Evolutionary conservation across 345 rosid genomes (phyloP).

Genomic region (Isatis tinctoria): DNA sequence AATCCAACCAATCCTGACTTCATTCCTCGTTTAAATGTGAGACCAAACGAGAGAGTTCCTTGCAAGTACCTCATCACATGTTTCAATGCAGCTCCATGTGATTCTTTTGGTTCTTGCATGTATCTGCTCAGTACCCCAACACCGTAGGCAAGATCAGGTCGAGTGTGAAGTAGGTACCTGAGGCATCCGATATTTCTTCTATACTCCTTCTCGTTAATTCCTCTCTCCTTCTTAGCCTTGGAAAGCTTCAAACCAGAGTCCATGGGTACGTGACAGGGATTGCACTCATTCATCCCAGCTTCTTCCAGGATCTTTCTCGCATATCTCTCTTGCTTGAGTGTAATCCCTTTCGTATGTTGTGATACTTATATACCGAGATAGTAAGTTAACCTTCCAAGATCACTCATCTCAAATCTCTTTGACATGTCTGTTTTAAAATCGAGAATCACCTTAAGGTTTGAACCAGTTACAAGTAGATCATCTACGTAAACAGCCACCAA

Average conservation of each 20-base stretch:
- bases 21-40: fast-evolving
- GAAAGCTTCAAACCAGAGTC: background rate
- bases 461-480: background rate
- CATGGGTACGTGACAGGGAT: background rate
- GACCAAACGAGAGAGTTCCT: background rate
- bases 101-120: background rate
- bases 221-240: background rate
- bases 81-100: background rate
- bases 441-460: background rate
- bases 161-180: background rate
- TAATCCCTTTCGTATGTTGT: background rate
- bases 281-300: background rate
- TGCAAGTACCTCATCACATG: background rate
- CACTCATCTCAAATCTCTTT: background rate
- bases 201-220: background rate
- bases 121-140: background rate
- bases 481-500: background rate
- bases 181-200: background rate
- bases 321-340: no score
- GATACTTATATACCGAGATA: background rate
- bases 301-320: background rate
- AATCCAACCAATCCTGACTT: background rate
- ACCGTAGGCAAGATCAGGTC: background rate
- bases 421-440: no score
- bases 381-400: background rate